phyloP scores from a whole-genome alignment of 208 protist species.

The Sergeia podlipaevii region DNA sequence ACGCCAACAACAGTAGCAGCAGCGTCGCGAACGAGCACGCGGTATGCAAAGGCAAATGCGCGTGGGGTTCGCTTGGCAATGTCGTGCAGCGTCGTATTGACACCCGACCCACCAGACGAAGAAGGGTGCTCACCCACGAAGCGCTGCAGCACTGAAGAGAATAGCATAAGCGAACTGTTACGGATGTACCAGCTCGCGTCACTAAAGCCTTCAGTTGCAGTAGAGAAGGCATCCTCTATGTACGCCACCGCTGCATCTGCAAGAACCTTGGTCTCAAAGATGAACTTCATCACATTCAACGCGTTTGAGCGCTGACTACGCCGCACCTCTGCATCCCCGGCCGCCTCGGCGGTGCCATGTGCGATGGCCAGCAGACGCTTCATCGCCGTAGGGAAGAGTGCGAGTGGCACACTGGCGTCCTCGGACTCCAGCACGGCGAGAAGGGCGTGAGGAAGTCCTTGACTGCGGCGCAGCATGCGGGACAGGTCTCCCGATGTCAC shows the following conservation, averaged over 20 bases:
- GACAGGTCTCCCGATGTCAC: conserved; percentile 64
- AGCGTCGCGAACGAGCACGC: conserved; percentile 22
- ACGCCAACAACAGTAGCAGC: background rate
- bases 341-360: background rate
- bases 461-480: conserved; percentile 87
- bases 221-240: conserved; percentile 78
- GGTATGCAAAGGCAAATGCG: conserved; percentile 55
- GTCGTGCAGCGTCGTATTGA: conserved; percentile 82
- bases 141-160: conserved; percentile 84
- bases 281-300: conserved; percentile 91
- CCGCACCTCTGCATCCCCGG: conserved; percentile 13
- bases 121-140: conserved; percentile 87
- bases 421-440: conserved; percentile 82
- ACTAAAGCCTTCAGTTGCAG: conserved; percentile 77
- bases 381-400: conserved; percentile 76
- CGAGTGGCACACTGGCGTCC: conserved; percentile 52
- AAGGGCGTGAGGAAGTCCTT: conserved; percentile 84
- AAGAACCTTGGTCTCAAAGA: conserved; percentile 87
- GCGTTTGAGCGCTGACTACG: conserved; percentile 83
- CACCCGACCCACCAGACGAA: conserved; percentile 63
- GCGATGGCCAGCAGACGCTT: conserved; percentile 44
- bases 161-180: conserved; percentile 92
- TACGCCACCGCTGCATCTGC: conserved; percentile 52
- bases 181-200: conserved; percentile 82
- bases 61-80: conserved; percentile 63